These are phyloP conservation scores for Cadophora luteo-olivacea DNA, from an alignment of 2,329 filamentous ascomycete species.

Conservation along the genomic window DNA sequence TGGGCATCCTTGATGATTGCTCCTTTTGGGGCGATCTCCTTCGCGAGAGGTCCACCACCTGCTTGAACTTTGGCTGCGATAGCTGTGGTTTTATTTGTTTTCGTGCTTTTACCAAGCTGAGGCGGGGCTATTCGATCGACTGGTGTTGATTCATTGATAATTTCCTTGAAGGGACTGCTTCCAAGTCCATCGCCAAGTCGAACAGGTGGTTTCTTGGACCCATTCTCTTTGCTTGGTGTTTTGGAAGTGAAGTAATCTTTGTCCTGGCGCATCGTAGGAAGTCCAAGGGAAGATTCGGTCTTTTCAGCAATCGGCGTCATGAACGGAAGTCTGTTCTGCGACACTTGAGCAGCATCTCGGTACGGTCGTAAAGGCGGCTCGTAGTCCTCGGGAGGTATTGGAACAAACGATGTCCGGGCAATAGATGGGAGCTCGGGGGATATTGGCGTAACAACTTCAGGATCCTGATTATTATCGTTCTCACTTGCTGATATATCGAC, in stretches of 20 bases:
- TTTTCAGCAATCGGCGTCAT: constrained; percentile 99
- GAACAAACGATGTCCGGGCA: constrained; percentile 71
- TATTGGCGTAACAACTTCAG: constrained; percentile 55
- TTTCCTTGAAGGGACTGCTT: constrained; percentile 76
- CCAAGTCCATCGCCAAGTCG: constrained; percentile 45
- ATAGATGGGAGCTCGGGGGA: constrained; percentile 46
- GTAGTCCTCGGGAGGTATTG: constrained; percentile 85
- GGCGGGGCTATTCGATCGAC: constrained; percentile 59
- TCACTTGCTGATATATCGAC: constrained; percentile 45
- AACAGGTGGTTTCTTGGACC: constrained; percentile 38
- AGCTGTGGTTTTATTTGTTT: constrained; percentile 47
- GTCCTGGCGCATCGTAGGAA: constrained; percentile 62
- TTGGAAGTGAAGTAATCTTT: constrained; percentile 71
- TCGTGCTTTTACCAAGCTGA: constrained; percentile 55
- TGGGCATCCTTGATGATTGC: constrained; percentile 82
- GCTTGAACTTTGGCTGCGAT: constrained; percentile 46
- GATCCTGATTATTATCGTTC: constrained; percentile 48
- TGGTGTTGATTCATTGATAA: constrained; percentile 59
- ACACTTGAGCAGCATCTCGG: constrained; percentile 78
- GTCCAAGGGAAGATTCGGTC: constrained; percentile 84
- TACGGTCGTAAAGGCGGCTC: constrained; percentile 80
- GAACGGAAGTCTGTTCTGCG: constrained; percentile 92
- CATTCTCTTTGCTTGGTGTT: constrained; percentile 70
- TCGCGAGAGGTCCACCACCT: constrained; percentile 41
- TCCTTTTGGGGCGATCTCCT: constrained; percentile 60